Conservation (phyloP, 352 stramenopile species). For the Phytophthora sp. region DNA sequence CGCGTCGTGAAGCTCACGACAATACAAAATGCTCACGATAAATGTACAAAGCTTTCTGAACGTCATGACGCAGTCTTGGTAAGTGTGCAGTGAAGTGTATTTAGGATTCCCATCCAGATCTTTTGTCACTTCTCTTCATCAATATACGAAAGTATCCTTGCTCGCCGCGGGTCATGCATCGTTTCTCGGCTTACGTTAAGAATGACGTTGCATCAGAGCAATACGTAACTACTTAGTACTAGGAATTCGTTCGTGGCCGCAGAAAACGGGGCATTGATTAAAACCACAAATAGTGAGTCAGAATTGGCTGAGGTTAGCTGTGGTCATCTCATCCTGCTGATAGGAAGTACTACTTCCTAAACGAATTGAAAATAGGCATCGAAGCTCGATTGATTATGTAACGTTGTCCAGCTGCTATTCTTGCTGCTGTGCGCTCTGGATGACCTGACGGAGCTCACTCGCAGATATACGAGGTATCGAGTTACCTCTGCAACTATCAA, state of each 20-base stretch:
- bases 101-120: too few relatives aligned
- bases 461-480: background rate
- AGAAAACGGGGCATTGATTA: background rate
- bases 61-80: too few relatives aligned
- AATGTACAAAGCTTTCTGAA: too few relatives aligned
- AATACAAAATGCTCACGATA: too few relatives aligned
- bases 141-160: too few relatives aligned
- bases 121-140: too few relatives aligned
- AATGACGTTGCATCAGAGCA: background rate
- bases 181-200: too few relatives aligned
- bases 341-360: conserved; percentile 14
- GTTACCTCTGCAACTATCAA: background rate
- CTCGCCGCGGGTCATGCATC: too few relatives aligned
- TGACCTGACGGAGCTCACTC: conserved; percentile 8
- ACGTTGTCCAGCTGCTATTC: conserved; percentile 18
- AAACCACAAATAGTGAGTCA: background rate
- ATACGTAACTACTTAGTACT: background rate
- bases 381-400: background rate
- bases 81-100: too few relatives aligned
- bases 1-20: too few relatives aligned
- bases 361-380: conserved; percentile 28
- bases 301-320: background rate
- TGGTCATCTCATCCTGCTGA: conserved; percentile 27
- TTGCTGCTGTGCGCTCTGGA: background rate
- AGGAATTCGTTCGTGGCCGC: background rate